Conservation (phyloP, 192 early-diverging fungal species). For the Podila horticola region DNA sequence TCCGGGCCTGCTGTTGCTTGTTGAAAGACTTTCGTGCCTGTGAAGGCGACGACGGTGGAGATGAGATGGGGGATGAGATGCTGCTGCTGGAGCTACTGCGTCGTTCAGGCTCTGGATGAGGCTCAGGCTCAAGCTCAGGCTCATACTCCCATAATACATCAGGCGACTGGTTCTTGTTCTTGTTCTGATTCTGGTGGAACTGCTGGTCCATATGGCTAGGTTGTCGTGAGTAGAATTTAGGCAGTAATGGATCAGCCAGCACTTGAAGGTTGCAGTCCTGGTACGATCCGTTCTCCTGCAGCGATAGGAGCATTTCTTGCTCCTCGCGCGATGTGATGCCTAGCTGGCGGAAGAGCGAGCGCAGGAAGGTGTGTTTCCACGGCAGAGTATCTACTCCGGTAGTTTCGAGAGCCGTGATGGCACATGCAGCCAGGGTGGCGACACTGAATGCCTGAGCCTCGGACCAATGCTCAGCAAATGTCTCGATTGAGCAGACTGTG, state of each 20-base stretch:
- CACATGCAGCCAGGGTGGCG: conserved; percentile 37
- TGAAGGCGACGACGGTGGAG: conserved; percentile 28
- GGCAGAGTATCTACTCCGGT: conserved; percentile 36
- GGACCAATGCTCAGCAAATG: conserved; percentile 48
- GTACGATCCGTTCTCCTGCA: conserved; percentile 43
- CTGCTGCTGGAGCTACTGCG: neutral
- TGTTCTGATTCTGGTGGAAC: too few species aligned
- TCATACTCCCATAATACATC: too few species aligned
- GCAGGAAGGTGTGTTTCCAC: conserved; percentile 48
- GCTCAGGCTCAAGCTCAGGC: neutral
- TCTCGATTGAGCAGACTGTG: conserved; percentile 45
- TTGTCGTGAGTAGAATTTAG: conserved; percentile 8
- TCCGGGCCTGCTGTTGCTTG: conserved; percentile 17
- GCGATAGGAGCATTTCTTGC: conserved; percentile 39
- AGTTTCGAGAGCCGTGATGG: conserved; percentile 38
- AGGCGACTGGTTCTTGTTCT: too few species aligned
- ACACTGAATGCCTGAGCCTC: conserved; percentile 43
- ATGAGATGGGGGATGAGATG: conserved; percentile 12
- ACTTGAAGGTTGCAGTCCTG: conserved; percentile 47
- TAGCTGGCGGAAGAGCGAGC: conserved; percentile 33
- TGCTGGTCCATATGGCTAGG: neutral
- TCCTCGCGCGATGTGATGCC: conserved; percentile 38
- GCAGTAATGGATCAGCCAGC: conserved; percentile 39
- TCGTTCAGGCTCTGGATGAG: neutral
- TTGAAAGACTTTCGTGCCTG: conserved; percentile 20